A percentile compares a stretch with the other conserved stretches of the same genome.
Conservation (phyloP, 345 rosid genomes). For the Salix udensis region DNA sequence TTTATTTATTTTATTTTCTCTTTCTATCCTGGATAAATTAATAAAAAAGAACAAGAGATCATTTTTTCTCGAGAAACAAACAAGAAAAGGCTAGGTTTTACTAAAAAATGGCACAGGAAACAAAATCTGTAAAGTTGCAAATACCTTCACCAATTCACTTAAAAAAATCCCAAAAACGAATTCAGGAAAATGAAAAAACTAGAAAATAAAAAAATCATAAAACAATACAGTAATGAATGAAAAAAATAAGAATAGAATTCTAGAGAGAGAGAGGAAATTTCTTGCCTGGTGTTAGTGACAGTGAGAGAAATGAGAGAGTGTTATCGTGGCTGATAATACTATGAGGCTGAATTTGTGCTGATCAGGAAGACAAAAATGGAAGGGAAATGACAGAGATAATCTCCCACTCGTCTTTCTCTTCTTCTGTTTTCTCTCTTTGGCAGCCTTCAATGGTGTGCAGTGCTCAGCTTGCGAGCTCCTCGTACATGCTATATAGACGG, state of each 20-base stretch:
- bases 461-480: background rate
- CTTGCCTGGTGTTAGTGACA: slow-evolving; percentile 40
- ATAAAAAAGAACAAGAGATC: background rate
- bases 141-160: too few relatives aligned
- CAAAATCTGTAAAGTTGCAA: background rate
- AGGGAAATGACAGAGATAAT: slow-evolving; percentile 26
- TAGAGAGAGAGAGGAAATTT: slow-evolving; percentile 2
- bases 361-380: slow-evolving; percentile 15
- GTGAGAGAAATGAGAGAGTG: slow-evolving; percentile 8
- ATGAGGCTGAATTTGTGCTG: slow-evolving; percentile 3
- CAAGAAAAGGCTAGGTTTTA: slow-evolving; percentile 12
- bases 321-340: background rate
- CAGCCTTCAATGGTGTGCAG: background rate
- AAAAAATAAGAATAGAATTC: background rate
- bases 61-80: slow-evolving; percentile 2
- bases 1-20: background rate
- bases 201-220: background rate
- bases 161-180: background rate
- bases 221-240: background rate
- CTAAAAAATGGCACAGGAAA: background rate
- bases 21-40: background rate
- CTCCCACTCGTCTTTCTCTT: background rate
- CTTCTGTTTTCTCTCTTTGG: background rate
- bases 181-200: background rate
- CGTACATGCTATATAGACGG: too few relatives aligned